A percentile compares a stretch with the other conserved stretches of the same genome.
Evolutionary conservation across 164 flowering plant genomes (phyloP).

Genomic region (Nymphaea thermarum): DNA sequence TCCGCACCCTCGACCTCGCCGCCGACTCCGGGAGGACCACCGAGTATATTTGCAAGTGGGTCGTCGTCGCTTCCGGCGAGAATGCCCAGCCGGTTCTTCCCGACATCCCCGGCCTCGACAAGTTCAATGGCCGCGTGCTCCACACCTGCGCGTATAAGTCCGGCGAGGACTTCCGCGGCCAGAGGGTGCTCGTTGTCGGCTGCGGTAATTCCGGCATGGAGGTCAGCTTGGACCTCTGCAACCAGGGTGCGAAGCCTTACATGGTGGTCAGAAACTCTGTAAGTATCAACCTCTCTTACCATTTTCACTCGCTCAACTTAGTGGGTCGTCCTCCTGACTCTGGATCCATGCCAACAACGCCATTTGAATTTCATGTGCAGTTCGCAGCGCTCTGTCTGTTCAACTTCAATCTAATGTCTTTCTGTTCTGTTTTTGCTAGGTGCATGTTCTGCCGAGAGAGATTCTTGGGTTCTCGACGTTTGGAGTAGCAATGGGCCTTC

Average conservation of each 20-base stretch:
- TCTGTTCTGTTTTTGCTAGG: slow-evolving; percentile 24
- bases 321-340: no score
- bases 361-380: no score
- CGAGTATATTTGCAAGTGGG: slow-evolving; percentile 54
- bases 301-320: no score
- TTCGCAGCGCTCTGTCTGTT: no score
- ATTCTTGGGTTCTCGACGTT: slow-evolving; percentile 82
- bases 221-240: slow-evolving; percentile 81
- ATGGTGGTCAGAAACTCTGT: slow-evolving; percentile 89
- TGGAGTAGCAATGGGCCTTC: slow-evolving; percentile 71
- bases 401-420: neutral
- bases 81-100: slow-evolving; percentile 82
- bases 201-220: slow-evolving; percentile 99
- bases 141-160: slow-evolving; percentile 76
- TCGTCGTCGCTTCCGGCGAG: slow-evolving; percentile 80
- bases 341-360: no score
- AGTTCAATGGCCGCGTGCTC: slow-evolving; percentile 40
- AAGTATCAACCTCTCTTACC: slow-evolving; percentile 15
- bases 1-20: slow-evolving; percentile 22
- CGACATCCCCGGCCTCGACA: slow-evolving; percentile 47
- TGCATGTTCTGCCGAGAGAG: slow-evolving; percentile 88
- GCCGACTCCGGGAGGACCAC: slow-evolving; percentile 9
- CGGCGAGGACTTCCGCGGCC: slow-evolving; percentile 44
- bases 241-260: slow-evolving; percentile 64
- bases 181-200: slow-evolving; percentile 76